A percentile compares a stretch with the other conserved stretches of the same genome.
Evolutionary conservation across 106 monocot genomes (phyloP).

Genomic region (Apostasia ramifera): DNA sequence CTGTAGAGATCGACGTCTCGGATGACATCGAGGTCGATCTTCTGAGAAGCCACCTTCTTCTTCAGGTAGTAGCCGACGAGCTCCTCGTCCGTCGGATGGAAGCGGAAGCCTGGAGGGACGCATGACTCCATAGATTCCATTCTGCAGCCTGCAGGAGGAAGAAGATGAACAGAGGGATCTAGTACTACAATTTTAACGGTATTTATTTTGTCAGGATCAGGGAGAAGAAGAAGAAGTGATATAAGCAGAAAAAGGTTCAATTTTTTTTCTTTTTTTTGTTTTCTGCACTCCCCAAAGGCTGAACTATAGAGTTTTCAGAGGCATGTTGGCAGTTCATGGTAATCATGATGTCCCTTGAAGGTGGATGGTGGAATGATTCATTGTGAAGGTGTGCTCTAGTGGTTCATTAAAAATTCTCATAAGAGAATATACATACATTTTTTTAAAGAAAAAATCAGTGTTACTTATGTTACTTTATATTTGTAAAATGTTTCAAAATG

Average conservation of each 20-base stretch:
- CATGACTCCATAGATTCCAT: constrained; percentile 20
- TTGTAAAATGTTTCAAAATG: too few species aligned
- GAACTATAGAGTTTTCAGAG: background rate
- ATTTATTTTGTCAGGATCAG: too few species aligned
- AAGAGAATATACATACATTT: too few species aligned
- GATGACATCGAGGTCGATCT: constrained; percentile 59
- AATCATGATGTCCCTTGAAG: constrained; percentile 57
- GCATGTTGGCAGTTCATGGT: constrained; percentile 24
- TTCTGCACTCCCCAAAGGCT: too few species aligned
- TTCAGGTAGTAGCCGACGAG: constrained; percentile 57
- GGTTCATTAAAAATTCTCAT: constrained; percentile 11
- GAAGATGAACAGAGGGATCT: too few species aligned
- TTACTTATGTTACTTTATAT: too few species aligned
- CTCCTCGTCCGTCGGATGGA: constrained; percentile 58
- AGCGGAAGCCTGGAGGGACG: constrained; percentile 20
- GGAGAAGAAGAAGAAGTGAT: too few species aligned
- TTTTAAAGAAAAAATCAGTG: too few species aligned
- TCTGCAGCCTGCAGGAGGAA: background rate
- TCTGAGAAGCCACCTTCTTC: constrained; percentile 59
- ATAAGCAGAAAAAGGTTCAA: too few species aligned
- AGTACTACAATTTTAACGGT: too few species aligned
- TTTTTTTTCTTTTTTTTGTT: too few species aligned
- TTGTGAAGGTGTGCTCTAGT: constrained; percentile 30
- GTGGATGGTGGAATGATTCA: constrained; percentile 47
- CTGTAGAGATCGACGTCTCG: constrained; percentile 40